phyloP scores from a whole-genome alignment of 495 filamentous ascomycete species.

The Paragyromitra xinjiangensis region DNA sequence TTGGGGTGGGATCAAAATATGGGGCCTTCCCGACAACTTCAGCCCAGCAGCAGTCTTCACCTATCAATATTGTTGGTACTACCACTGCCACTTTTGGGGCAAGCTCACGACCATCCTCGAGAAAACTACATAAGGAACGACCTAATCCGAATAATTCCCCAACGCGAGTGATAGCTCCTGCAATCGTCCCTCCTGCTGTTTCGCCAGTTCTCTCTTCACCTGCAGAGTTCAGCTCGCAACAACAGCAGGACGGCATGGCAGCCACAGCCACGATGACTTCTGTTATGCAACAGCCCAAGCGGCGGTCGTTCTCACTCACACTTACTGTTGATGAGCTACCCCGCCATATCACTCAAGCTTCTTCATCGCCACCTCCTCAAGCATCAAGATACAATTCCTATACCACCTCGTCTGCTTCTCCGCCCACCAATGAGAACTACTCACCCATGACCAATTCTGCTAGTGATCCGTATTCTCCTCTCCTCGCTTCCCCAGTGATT shows the following conservation, averaged over 20 bases:
- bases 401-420: not conserved
- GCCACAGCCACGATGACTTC: constrained; percentile 31
- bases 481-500: constrained; percentile 15
- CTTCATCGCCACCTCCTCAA: not conserved
- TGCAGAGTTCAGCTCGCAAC: constrained; percentile 15
- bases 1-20: constrained; percentile 34
- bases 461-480: constrained; percentile 1
- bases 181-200: constrained; percentile 6
- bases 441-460: constrained; percentile 3
- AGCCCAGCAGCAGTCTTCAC: constrained; percentile 24
- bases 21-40: constrained; percentile 11
- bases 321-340: constrained; percentile 24
- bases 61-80: not conserved
- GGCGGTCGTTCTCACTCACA: constrained; percentile 27
- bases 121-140: constrained; percentile 7
- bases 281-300: constrained; percentile 29
- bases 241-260: constrained; percentile 24
- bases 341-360: constrained; percentile 16
- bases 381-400: constrained; percentile 12
- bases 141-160: constrained; percentile 16
- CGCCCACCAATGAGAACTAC: not conserved
- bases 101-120: not conserved
- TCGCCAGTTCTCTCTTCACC: constrained; percentile 15
- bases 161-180: constrained; percentile 1
- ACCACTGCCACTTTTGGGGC: not conserved